phyloP scores from a whole-genome alignment of 192 early-diverging fungal species.

The Coemansia sp. region DNA sequence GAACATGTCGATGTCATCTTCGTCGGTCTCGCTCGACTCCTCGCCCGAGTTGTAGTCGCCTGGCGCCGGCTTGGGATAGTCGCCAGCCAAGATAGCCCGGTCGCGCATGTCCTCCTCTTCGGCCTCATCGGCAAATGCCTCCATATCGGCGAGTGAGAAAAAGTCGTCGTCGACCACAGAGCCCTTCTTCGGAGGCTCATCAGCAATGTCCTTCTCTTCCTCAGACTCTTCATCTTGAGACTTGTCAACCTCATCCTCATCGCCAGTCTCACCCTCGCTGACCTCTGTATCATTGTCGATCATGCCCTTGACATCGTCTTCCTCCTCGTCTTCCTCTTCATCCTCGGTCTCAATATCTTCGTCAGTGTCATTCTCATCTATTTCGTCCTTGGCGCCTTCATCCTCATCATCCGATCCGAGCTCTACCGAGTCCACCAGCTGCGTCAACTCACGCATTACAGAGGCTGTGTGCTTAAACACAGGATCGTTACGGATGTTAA shows the following conservation, averaged over 20 bases:
- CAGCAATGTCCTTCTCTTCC: constrained; percentile 15
- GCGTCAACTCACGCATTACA: constrained; percentile 47
- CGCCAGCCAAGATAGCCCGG: constrained; percentile 53
- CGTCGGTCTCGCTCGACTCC: constrained; percentile 44
- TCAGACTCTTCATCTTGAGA: constrained; percentile 45
- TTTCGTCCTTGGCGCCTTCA: constrained; percentile 39
- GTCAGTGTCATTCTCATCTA: constrained; percentile 1
- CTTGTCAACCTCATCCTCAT: constrained; percentile 42
- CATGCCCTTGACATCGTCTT: constrained; percentile 15
- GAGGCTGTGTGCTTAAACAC: constrained; percentile 63
- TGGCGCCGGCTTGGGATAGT: constrained; percentile 47
- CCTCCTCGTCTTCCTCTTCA: constrained; percentile 31
- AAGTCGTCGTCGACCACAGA: constrained; percentile 90
- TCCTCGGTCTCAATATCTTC: constrained; percentile 30
- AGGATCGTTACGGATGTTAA: constrained; percentile 80
- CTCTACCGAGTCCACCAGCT: constrained; percentile 46
- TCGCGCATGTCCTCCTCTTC: constrained; percentile 50
- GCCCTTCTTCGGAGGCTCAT: constrained; percentile 20
- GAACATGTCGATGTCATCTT: constrained; percentile 54
- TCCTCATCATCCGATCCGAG: constrained; percentile 22
- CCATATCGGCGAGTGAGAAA: constrained; percentile 86
- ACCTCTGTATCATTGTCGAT: constrained; percentile 37
- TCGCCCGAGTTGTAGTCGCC: constrained; percentile 54
- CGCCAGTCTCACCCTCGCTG: constrained; percentile 22
- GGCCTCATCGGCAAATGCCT: constrained; percentile 80